Percentiles rank a stretch among this genome's conserved stretches.
Evolutionary conservation across 495 filamentous ascomycete species (phyloP).

Genomic region (Penicillium maclennaniae): DNA sequence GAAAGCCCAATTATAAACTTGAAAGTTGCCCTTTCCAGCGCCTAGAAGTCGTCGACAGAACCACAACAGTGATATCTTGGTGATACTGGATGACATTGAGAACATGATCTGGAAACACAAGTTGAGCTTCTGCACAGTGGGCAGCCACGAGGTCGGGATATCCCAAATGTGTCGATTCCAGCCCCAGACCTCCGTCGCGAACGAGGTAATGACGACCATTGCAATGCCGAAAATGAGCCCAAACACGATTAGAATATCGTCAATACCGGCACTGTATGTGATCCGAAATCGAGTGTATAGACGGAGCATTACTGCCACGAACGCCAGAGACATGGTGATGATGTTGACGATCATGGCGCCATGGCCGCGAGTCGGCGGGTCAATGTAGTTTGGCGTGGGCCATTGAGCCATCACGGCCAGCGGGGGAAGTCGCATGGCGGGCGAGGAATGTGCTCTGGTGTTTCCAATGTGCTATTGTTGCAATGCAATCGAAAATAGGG

Average conservation of each 20-base stretch:
- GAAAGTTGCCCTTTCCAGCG: conserved; percentile 33
- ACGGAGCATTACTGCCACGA: conserved; percentile 41
- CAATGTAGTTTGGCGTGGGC: conserved; percentile 53
- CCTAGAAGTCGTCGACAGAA: conserved; percentile 53
- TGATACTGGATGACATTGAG: conserved; percentile 48
- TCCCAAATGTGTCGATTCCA: conserved; percentile 59
- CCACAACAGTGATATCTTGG: conserved; percentile 55
- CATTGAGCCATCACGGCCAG: conserved; percentile 40
- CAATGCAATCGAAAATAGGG: neutral
- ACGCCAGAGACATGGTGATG: conserved; percentile 34
- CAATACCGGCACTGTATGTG: conserved; percentile 44
- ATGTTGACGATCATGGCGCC: conserved; percentile 41
- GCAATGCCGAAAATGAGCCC: conserved; percentile 34
- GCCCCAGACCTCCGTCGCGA: conserved; percentile 43
- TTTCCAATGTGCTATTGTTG: neutral
- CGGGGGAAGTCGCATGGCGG: conserved; percentile 44
- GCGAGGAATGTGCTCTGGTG: neutral
- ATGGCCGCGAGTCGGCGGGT: conserved; percentile 50
- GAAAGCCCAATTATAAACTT: conserved; percentile 37
- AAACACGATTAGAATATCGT: conserved; percentile 48
- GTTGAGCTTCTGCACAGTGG: conserved; percentile 41
- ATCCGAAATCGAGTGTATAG: conserved; percentile 47
- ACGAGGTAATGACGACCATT: conserved; percentile 40
- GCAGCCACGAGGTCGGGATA: conserved; percentile 33
- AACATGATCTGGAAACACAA: conserved; percentile 52